Base-by-base conservation (phyloP, 371 early-diverging fungal species). In the Cokeromyces recurvatus region DNA sequence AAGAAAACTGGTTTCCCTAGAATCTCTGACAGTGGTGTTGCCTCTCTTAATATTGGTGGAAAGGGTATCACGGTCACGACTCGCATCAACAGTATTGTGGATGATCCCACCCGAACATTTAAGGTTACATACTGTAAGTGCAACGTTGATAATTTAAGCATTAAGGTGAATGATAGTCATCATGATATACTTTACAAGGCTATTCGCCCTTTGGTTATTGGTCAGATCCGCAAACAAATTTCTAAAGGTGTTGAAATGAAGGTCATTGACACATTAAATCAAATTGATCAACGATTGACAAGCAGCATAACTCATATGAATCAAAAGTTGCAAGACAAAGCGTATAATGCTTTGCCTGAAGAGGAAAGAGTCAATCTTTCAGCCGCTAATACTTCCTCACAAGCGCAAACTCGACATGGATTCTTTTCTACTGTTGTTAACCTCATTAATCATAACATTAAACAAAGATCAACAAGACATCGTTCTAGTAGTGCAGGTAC, bases 1-100 rank as follows among this genome's bases (percentile, higher is more conserved):
- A 78, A 77, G 25, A 82, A 82, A 51, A 61, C 67, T 2, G 81
- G 84, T 1, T 82, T 85, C 63, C 71, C 71, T 17, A 63, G 61
- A 38, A 27, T 84, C 14, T 62, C 67, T 42, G 86, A 85, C 49
- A 69, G 66, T 32, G 86, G 86, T 35, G 68, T 79, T 34, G 81
- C 80, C 3, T 68, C 61, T 32, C 17, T 70, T 11, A 17, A n/a
- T 22, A 57, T 81, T 29, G 64, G 69, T 23, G 78, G 74, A 9
- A 75, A 67, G 44, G 85, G 85, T 16, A 66, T 85, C 47, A 66
- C 75, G 41, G 43, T 79, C 36, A 24, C 47, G 6, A 25, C 70
- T 32, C 60, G 53, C 32, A 55, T 79, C 8, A 50, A 49, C 17
- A 72, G 57, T 42, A 53, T 70, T 22, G 49, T 64, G 0, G 57